A percentile compares a stretch with the other conserved stretches of the same genome.
Conservation (phyloP, 148 eudicot genomes). For the Rhododendron ferrugineum region DNA sequence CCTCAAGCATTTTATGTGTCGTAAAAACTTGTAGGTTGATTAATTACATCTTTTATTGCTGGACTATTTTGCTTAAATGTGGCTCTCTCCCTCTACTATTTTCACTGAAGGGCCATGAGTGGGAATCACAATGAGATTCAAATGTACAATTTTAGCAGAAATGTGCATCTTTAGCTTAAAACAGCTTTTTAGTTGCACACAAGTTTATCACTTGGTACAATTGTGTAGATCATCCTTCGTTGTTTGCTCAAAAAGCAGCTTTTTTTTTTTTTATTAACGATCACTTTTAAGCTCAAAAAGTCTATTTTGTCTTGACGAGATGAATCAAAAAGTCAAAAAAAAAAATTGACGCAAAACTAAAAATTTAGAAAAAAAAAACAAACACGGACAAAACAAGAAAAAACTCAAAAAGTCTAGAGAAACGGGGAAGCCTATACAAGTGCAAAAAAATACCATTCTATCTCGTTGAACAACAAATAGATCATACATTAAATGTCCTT, state of each 20-base stretch:
- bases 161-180: neutral
- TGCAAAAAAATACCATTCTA: too few species aligned
- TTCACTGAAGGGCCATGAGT: neutral
- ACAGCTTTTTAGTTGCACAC: neutral
- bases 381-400: too few species aligned
- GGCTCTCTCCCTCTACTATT: neutral
- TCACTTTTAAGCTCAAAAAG: too few species aligned
- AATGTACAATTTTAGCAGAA: neutral
- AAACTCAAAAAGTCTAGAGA: too few species aligned
- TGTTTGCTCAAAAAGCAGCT: too few species aligned
- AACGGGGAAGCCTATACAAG: too few species aligned
- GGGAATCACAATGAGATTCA: neutral
- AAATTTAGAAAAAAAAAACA: too few species aligned
- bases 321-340: too few species aligned
- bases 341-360: too few species aligned
- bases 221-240: neutral
- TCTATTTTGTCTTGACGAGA: too few species aligned
- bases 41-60: neutral
- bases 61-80: neutral
- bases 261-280: too few species aligned
- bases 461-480: neutral
- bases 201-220: neutral
- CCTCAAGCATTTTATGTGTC: slow-evolving; percentile 36
- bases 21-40: neutral
- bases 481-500: neutral